Conservation (phyloP, 1,284 basidiomycete species). For the Cryptococcus depauperatus region DNA sequence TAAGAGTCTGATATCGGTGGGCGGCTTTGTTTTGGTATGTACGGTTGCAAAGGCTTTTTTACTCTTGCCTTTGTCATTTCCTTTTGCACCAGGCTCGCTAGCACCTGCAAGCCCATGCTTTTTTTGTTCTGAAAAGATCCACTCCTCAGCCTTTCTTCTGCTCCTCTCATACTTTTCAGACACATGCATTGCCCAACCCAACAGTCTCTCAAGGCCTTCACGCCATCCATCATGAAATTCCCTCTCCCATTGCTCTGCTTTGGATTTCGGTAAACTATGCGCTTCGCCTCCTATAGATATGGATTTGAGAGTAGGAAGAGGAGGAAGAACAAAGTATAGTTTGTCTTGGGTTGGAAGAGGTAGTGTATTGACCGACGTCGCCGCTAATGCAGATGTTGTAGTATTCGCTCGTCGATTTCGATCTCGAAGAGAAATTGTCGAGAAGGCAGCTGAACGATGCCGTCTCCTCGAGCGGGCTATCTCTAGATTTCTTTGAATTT, state of each 20-base stretch:
- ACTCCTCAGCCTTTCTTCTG: conserved; percentile 36
- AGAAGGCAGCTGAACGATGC: conserved; percentile 38
- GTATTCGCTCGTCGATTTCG: conserved; percentile 16
- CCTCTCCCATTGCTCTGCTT: conserved; percentile 35
- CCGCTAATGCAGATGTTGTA: conserved; percentile 5
- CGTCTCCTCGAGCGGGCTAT: conserved; percentile 33
- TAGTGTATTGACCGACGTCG: conserved; percentile 9
- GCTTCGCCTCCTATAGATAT: conserved; percentile 44
- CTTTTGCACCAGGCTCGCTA: neutral
- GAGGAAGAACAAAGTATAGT: conserved; percentile 41
- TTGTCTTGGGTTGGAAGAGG: conserved; percentile 31
- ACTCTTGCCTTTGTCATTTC: conserved; percentile 28
- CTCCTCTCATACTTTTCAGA: conserved; percentile 43
- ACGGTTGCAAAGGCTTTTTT: neutral
- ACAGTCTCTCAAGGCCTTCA: conserved; percentile 35
- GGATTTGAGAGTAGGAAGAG: conserved; percentile 37
- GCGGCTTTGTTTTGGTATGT: conserved; percentile 25
- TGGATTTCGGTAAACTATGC: conserved; percentile 20
- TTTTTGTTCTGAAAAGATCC: conserved; percentile 23
- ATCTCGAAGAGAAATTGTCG: conserved; percentile 41
- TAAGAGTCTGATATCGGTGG: conserved; percentile 37
- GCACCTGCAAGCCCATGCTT: neutral
- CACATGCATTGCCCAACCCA: conserved; percentile 41
- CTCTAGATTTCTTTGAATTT: conserved; percentile 21
- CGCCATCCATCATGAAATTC: conserved; percentile 43